Evolutionary conservation across 2,329 filamentous ascomycete species (phyloP), one percentile per base, ranked within the genome.

Genomic region (Arthrocladium fulminans): DNA sequence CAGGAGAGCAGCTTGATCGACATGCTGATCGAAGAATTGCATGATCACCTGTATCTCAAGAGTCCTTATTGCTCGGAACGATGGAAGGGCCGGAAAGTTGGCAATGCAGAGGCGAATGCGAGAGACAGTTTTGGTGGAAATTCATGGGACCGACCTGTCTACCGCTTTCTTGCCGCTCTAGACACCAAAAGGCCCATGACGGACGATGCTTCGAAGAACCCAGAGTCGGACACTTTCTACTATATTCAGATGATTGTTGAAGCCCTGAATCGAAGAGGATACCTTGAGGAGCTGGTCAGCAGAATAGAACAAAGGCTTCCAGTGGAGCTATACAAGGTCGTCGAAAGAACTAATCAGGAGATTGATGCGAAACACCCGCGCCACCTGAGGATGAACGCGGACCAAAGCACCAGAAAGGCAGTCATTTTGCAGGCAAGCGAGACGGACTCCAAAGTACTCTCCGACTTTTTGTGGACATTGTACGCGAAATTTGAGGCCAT

Each of bases 401-500:
- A 56, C 58, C 70, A 58, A 74, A 67, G 71, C 68, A 68, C 64
- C 56, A 63, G 61, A 6, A 57, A 79, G 51, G 76, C 81, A 55
- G 82, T 84, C 58, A 81, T 77, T 48, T 79, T 74, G 47, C 77
- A 84, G 25, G 79, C 88, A 57, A 87, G 84, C 15, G 81, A 86
- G 55, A 81, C 89, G 69, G 79, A 86, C 15, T 83, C 84, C 12
- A 85, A 88, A 58, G 86, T 96, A 23, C 83, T 98, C 42, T 86
- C 92, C 55, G 92, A 98, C 61, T 77, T 97, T 39, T 71, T 98
- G 2, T 94, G 85, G 80, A 90, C 88, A 0, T 67, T 98, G 1
- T 98, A 94, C 64, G 89, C 89, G 37, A 96, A 96, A 59, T 97
- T 98, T 55, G 92, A 97, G 65, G 87, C 92, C 6, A 97, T 98